These are phyloP conservation scores for Vicia faba DNA, from an alignment of 306 rosid genomes.

Conservation along the genomic window DNA sequence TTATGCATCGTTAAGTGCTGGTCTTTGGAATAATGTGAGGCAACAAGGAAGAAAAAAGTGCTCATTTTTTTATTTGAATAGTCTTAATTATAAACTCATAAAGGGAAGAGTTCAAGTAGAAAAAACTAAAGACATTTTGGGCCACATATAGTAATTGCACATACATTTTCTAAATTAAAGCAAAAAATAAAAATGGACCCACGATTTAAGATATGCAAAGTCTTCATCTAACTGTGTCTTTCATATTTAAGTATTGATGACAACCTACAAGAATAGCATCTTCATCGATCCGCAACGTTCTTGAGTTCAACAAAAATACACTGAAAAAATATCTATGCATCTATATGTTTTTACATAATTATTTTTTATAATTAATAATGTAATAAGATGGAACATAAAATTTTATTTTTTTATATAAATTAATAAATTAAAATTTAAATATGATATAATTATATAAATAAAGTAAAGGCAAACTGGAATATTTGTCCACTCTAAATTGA, in stretches of 20 bases:
- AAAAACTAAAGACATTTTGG: constrained; percentile 41
- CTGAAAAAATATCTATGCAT: no score
- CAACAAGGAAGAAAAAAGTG: constrained; percentile 39
- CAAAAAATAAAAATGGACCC: constrained; percentile 46
- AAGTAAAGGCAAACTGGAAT: no score
- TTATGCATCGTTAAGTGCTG: constrained; percentile 52
- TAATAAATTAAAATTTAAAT: no score
- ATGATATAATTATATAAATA: no score
- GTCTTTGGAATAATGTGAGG: constrained; percentile 64
- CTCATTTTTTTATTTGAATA: constrained; percentile 41
- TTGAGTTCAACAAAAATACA: no score
- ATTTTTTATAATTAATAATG: no score
- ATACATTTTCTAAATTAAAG: constrained; percentile 43
- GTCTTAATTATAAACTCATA: constrained; percentile 44
- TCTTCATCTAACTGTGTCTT: constrained; percentile 36
- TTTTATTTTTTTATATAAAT: no score
- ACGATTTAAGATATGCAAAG: constrained; percentile 35
- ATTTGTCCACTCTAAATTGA: no score
- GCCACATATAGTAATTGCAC: constrained; percentile 46
- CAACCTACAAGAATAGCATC: constrained; percentile 48
- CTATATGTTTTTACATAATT: no score
- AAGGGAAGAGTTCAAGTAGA: constrained; percentile 42
- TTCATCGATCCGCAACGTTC: not conserved
- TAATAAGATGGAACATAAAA: no score
- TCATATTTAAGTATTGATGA: constrained; percentile 48